Evolutionary conservation across 495 filamentous ascomycete species (phyloP).

Genomic region (Hypoxylon perforatum): DNA sequence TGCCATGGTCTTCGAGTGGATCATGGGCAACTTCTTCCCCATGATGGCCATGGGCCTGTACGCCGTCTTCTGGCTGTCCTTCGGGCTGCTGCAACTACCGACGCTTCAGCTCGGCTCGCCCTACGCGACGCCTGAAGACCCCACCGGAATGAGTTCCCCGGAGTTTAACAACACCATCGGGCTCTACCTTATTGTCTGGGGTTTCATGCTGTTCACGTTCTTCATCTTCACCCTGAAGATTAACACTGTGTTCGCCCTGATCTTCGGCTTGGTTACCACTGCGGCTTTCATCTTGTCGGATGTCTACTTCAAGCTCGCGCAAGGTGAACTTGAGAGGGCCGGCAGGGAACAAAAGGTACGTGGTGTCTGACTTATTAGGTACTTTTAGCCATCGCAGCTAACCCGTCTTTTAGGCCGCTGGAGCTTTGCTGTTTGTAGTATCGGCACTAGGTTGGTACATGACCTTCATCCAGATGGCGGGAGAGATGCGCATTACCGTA

Average conservation of each 20-base stretch:
- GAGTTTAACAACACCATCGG: conserved; percentile 62
- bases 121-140: conserved; percentile 57
- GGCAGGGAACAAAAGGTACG: conserved; percentile 58
- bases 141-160: conserved; percentile 54
- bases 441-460: conserved; percentile 66
- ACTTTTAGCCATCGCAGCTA: not conserved
- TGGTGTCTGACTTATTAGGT: not conserved
- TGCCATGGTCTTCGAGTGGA: conserved; percentile 62
- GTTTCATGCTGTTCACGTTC: conserved; percentile 66
- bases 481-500: conserved; percentile 65
- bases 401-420: conserved; percentile 50
- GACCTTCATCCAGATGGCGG: conserved; percentile 65
- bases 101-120: conserved; percentile 60
- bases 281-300: conserved; percentile 60
- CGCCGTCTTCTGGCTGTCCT: conserved; percentile 66
- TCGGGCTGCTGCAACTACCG: conserved; percentile 64
- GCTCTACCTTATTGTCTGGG: conserved; percentile 66
- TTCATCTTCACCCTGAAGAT: conserved; percentile 66
- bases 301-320: conserved; percentile 62
- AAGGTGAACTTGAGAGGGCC: conserved; percentile 57
- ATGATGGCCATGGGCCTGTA: conserved; percentile 70
- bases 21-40: conserved; percentile 64
- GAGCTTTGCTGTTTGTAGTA: conserved; percentile 61
- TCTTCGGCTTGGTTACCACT: conserved; percentile 62
- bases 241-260: conserved; percentile 63